Base-by-base conservation (phyloP, 2,329 filamentous ascomycete species). In the Penicillium sp. region DNA sequence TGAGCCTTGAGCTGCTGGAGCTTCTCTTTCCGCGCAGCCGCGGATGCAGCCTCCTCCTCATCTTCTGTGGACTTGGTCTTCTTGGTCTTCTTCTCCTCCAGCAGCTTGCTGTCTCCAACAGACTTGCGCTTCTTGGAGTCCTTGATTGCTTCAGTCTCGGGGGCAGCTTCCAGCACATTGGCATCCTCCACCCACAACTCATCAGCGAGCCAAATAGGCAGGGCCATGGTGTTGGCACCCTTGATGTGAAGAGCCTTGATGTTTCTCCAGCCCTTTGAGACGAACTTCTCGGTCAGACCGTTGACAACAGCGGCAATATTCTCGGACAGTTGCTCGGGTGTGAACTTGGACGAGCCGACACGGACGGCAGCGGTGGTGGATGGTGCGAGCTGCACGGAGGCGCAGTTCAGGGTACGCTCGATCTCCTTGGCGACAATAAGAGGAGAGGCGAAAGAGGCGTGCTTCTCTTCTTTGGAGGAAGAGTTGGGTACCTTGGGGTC, bases 141-240 rank as follows among this genome's bases (percentile, higher is more conserved):
- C 57, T 75, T 73, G 46, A 71, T 71, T 51, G 61, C 66, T 38
- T 71, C 68, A 49, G 62, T 66, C 40, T 69, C 70, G 45, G 68
- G 69, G 14, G 72, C 67, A 37, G 73, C 76, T 61, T 83, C 78
- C 41, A 94, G 78, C 7, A 96, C 85, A 68, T 90, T 87, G 58
- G 85, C 82, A 57, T 88, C 84, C 62, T 94, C 89, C 16, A 88
- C 75, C 91, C 94, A 99, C 61, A 99, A 81, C 80, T 97, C 91
- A 64, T 91, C 88, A 5, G 93, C 89, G 70, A 96, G 78, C 90
- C 91, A 99, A 70, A 99, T 87, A n/a, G 94, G 94, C 68, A 99
- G 81, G 9, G 93, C 89, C 58, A 87, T 88, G 5, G 93, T 96
- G 69, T 90, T 86, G 28, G 90, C 88, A 3, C 91, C 90, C 82